A percentile compares a stretch with the other conserved stretches of the same genome.
Conservation (phyloP, 805 yeast genomes). For the Candida pseudoglaebosa region DNA sequence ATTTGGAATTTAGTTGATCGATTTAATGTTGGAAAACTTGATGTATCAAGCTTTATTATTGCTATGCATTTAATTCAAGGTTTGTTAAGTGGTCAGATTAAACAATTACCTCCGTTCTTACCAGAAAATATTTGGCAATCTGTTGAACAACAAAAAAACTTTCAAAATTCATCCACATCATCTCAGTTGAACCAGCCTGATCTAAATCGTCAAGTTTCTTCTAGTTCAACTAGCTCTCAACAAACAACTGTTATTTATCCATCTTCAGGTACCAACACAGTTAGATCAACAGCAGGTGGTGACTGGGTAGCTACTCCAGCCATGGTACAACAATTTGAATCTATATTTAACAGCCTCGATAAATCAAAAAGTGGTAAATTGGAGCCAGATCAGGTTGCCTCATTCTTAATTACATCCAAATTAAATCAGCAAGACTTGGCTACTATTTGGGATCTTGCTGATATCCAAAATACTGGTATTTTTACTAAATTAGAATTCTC, state of each 20-base stretch:
- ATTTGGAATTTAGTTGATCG: slow-evolving; percentile 89
- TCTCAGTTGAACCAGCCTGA: background rate
- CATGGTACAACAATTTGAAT: slow-evolving; percentile 73
- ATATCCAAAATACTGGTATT: slow-evolving; percentile 78
- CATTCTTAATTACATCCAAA: slow-evolving; percentile 83
- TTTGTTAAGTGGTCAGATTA: slow-evolving; percentile 59
- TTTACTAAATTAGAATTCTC: slow-evolving; percentile 82
- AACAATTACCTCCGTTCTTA: slow-evolving; percentile 47
- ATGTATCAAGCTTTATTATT: slow-evolving; percentile 72
- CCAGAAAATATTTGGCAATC: slow-evolving; percentile 41
- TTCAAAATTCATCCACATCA: background rate
- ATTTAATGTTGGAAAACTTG: slow-evolving; percentile 65
- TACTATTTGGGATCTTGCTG: slow-evolving; percentile 90
- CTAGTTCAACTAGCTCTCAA: slow-evolving; percentile 30
- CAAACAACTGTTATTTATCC: slow-evolving; percentile 31
- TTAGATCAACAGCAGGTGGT: slow-evolving; percentile 12
- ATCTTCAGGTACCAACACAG: slow-evolving; percentile 13
- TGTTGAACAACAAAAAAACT: slow-evolving; percentile 13
- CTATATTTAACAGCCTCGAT: slow-evolving; percentile 76
- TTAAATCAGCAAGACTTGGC: slow-evolving; percentile 83
- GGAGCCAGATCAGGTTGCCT: slow-evolving; percentile 79
- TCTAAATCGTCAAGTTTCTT: slow-evolving; percentile 23
- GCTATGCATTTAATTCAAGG: slow-evolving; percentile 96
- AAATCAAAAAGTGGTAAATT: slow-evolving; percentile 57
- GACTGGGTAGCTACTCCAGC: slow-evolving; percentile 70